Conservation (phyloP, 495 filamentous ascomycete species). For the Neurospora sp. region DNA sequence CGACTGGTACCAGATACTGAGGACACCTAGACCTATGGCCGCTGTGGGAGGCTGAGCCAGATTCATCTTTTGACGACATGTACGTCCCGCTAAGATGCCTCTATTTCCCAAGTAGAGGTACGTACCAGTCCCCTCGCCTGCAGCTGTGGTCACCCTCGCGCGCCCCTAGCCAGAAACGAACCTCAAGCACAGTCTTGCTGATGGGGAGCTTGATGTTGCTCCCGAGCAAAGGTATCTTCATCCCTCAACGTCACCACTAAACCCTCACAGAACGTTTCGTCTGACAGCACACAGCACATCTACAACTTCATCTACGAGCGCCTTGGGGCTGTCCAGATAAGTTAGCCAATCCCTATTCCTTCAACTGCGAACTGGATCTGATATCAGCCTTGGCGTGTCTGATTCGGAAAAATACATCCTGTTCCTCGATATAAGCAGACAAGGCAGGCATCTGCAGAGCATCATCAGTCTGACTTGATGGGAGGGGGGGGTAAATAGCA, state of each 20-base stretch:
- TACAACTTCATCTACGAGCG: background rate
- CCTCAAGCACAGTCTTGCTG: background rate
- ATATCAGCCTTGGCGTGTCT: background rate
- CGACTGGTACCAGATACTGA: background rate
- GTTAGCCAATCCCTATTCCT: background rate
- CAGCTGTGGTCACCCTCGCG: background rate
- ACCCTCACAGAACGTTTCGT: background rate
- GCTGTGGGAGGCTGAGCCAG: background rate
- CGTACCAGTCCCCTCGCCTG: slow-evolving; percentile 5
- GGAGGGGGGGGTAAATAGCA: background rate
- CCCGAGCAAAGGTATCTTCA: background rate
- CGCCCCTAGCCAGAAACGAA: background rate
- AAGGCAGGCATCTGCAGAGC: background rate
- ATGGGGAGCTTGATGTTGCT: background rate
- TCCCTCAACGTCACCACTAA: background rate
- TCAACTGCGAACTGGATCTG: background rate
- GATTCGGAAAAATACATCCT: background rate
- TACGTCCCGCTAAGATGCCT: slow-evolving; percentile 1
- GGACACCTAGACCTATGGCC: background rate
- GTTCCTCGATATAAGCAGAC: background rate
- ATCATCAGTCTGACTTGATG: background rate
- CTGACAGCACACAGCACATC: background rate
- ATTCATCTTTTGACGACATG: slow-evolving; percentile 10
- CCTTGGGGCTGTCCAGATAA: background rate
- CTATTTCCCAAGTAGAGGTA: slow-evolving; percentile 2